Conservation (phyloP, 164 flowering plant species). For the Liquidambar formosana region DNA sequence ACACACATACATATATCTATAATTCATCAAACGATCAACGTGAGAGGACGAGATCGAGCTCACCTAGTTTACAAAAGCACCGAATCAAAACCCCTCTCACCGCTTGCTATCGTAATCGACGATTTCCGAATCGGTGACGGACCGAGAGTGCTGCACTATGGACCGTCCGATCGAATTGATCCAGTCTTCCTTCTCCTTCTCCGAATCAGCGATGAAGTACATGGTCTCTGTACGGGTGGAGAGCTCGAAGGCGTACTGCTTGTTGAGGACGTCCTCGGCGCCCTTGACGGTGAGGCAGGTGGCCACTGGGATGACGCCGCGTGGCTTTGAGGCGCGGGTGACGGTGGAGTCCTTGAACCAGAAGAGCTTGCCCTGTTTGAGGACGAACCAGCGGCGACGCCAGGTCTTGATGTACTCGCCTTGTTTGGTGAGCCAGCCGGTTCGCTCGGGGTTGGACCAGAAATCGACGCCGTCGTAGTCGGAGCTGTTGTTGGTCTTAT, state of each 20-base stretch:
- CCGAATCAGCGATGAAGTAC: slow-evolving; percentile 89
- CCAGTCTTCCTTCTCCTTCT: slow-evolving; percentile 97
- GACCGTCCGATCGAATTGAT: slow-evolving; percentile 87
- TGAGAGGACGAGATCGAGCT: too few species aligned
- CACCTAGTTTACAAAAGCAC: too few species aligned
- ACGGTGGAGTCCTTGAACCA: slow-evolving; percentile 83
- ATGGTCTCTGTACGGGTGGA: slow-evolving; percentile 63
- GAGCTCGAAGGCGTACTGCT: slow-evolving; percentile 75
- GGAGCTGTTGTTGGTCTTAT: slow-evolving; percentile 26
- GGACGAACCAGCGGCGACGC: slow-evolving; percentile 95
- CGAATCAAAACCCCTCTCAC: too few species aligned
- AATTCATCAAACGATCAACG: too few species aligned
- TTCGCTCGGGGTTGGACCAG: slow-evolving; percentile 77
- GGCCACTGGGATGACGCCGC: slow-evolving; percentile 79
- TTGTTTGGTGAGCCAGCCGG: slow-evolving; percentile 87
- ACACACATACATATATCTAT: too few species aligned
- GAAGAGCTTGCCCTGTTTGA: slow-evolving; percentile 87
- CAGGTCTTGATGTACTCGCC: slow-evolving; percentile 92
- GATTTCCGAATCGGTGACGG: slow-evolving; percentile 75
- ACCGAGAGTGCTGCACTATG: slow-evolving; percentile 85
- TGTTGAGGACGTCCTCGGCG: slow-evolving; percentile 79
- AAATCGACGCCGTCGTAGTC: slow-evolving; percentile 60
- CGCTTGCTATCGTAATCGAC: slow-evolving; percentile 71
- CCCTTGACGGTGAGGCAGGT: slow-evolving; percentile 84
- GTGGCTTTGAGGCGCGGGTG: slow-evolving; percentile 58